These are phyloP conservation scores for Rhizophora apiculata DNA, from an alignment of 345 rosid genomes.

Conservation along the genomic window DNA sequence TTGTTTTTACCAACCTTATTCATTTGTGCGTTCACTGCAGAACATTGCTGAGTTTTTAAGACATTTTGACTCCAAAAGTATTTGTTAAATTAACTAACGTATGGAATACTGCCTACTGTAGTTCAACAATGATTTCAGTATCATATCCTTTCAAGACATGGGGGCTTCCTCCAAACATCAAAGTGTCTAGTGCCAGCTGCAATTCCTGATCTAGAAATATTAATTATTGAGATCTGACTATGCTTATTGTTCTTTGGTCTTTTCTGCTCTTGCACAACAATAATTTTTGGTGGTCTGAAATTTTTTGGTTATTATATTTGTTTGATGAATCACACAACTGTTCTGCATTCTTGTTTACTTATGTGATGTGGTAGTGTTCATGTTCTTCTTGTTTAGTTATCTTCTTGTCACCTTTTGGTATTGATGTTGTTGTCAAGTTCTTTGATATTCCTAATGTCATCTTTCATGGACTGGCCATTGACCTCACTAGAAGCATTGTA, in stretches of 20 bases:
- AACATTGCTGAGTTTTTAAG: background rate
- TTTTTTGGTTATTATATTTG: too few relatives aligned
- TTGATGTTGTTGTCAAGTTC: background rate
- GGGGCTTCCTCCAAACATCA: too few relatives aligned
- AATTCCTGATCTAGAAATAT: too few relatives aligned
- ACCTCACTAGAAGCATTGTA: background rate
- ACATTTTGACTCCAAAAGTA: background rate
- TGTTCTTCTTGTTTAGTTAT: background rate
- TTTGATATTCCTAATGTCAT: background rate
- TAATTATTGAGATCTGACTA: too few relatives aligned
- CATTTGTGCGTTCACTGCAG: background rate
- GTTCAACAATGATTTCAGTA: background rate
- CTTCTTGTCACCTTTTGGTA: background rate
- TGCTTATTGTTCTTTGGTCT: too few relatives aligned
- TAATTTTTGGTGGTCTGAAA: too few relatives aligned
- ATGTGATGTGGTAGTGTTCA: background rate
- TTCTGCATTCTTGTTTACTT: background rate
- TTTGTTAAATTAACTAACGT: background rate
- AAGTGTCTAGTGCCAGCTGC: too few relatives aligned
- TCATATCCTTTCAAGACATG: too few relatives aligned
- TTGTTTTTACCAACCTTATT: background rate
- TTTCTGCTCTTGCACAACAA: too few relatives aligned
- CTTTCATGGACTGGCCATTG: background rate
- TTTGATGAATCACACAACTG: too few relatives aligned
- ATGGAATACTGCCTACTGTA: background rate